Percentiles rank a stretch among this genome's conserved stretches.
Evolutionary conservation across 1,284 basidiomycete species (phyloP).

Genomic region (Melampsora abietis-canadensis): DNA sequence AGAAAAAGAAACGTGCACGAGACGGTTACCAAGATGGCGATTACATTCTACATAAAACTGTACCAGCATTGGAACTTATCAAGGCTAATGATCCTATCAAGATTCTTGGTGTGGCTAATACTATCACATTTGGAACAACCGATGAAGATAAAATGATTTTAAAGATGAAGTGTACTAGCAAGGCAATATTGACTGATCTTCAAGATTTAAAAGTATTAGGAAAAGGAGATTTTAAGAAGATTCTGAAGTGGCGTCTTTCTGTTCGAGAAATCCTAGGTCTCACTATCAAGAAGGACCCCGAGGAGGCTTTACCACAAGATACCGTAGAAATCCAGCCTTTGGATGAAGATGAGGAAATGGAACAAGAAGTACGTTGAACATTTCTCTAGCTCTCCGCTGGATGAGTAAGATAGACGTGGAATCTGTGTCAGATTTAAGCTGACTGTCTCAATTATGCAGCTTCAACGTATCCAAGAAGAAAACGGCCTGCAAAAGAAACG

Average conservation of each 20-base stretch:
- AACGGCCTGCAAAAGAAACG: constrained; percentile 66
- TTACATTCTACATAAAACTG: constrained; percentile 79
- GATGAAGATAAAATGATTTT: constrained; percentile 86
- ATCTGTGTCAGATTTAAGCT: not conserved
- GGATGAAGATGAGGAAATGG: constrained; percentile 82
- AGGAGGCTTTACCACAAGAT: constrained; percentile 64
- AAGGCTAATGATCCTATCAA: constrained; percentile 68
- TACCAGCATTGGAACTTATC: constrained; percentile 72
- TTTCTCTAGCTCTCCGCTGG: not conserved
- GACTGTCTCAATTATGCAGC: constrained; percentile 57
- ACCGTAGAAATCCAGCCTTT: constrained; percentile 70
- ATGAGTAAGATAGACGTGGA: not conserved
- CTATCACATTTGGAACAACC: constrained; percentile 71
- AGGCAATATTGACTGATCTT: constrained; percentile 76
- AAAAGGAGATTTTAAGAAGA: constrained; percentile 90
- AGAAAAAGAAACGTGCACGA: constrained; percentile 88
- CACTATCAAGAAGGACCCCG: constrained; percentile 67
- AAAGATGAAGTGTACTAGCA: constrained; percentile 67
- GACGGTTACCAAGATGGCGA: constrained; percentile 96
- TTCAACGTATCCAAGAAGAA: constrained; percentile 79
- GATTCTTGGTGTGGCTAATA: constrained; percentile 76
- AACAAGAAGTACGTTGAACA: constrained; percentile 67
- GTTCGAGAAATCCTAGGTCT: constrained; percentile 80
- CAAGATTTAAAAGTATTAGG: constrained; percentile 94
- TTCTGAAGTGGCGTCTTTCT: constrained; percentile 84